These are phyloP conservation scores for Sphaerulina populicola DNA, from an alignment of 2,329 filamentous ascomycete species.

Conservation along the genomic window DNA sequence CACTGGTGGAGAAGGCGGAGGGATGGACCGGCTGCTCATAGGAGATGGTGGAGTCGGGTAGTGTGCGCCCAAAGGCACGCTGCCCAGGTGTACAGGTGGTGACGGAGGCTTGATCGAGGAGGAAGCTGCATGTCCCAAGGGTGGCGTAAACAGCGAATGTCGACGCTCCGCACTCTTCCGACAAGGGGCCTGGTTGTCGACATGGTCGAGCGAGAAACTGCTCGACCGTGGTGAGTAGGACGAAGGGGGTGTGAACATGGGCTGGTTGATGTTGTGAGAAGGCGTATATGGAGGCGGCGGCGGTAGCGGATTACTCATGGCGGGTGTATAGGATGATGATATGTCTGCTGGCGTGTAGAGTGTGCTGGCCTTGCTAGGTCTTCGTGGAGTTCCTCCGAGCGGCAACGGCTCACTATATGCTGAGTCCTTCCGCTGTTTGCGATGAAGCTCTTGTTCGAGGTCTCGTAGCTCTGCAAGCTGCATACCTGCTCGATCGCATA, in stretches of 20 bases:
- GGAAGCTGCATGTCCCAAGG: background rate
- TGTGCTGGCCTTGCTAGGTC: conserved; percentile 7
- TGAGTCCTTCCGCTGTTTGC: conserved; percentile 3
- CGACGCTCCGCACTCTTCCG: conserved; percentile 1
- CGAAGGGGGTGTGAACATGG: conserved; percentile 4
- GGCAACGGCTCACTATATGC: conserved; percentile 10
- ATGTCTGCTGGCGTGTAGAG: conserved; percentile 7
- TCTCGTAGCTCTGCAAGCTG: conserved; percentile 20
- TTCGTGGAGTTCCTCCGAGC: conserved; percentile 12
- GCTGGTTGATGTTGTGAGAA: conserved; percentile 1
- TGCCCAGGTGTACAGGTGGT: background rate
- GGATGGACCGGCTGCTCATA: background rate
- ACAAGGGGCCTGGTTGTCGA: conserved; percentile 4
- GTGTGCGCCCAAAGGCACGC: background rate
- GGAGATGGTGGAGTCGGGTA: background rate
- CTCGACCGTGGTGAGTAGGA: conserved; percentile 7
- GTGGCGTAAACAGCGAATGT: background rate
- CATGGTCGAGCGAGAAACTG: conserved; percentile 7
- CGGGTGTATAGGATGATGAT: background rate
- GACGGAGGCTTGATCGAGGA: background rate
- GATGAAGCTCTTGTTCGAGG: conserved; percentile 15
- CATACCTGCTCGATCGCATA: conserved; percentile 22
- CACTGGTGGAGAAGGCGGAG: conserved; percentile 3
- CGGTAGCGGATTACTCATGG: background rate
- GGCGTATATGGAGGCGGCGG: conserved; percentile 11